Conservation (phyloP, 2,329 filamentous ascomycete species). For the Neopestalotiopsis rosae region DNA sequence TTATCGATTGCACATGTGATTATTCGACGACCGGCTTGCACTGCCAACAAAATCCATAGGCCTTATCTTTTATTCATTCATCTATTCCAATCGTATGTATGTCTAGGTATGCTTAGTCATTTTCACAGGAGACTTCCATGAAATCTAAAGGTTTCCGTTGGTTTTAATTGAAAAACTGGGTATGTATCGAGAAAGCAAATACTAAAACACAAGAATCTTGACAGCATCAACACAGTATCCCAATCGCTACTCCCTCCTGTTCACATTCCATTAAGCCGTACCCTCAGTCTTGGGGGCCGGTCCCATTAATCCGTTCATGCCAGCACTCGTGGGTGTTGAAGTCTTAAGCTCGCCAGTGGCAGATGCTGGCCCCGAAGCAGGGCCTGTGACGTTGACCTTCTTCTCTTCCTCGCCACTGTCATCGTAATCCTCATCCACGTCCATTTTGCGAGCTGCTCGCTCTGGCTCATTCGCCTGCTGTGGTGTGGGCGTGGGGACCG, state of each 20-base stretch:
- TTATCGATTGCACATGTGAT: too few relatives aligned
- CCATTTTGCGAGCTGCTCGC: slow-evolving; percentile 88
- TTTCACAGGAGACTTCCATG: too few relatives aligned
- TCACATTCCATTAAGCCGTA: slow-evolving; percentile 24
- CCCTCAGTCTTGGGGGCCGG: slow-evolving; percentile 54
- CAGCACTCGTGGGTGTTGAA: slow-evolving; percentile 48
- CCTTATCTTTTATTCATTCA: too few relatives aligned
- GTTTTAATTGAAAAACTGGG: too few relatives aligned
- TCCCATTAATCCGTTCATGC: slow-evolving; percentile 53
- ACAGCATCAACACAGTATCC: slow-evolving; percentile 5
- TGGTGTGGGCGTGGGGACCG: slow-evolving; percentile 47
- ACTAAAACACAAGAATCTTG: not conserved
- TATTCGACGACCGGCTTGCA: too few relatives aligned
- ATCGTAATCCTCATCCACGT: slow-evolving; percentile 97
- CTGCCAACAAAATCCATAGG: too few relatives aligned
- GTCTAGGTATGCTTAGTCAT: too few relatives aligned
- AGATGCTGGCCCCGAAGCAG: slow-evolving; percentile 50
- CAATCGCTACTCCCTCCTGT: not conserved
- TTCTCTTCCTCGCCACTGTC: slow-evolving; percentile 90
- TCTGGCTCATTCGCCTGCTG: slow-evolving; percentile 74
- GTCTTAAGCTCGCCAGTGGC: slow-evolving; percentile 16
- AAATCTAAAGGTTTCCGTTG: too few relatives aligned
- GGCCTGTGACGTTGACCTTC: slow-evolving; percentile 49
- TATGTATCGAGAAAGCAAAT: not conserved
- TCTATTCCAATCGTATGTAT: too few relatives aligned